Evolutionary conservation across 352 stramenopile genomes (phyloP), one percentile per base, ranked within the genome.

Genomic region (Phytopythium helicoides): DNA sequence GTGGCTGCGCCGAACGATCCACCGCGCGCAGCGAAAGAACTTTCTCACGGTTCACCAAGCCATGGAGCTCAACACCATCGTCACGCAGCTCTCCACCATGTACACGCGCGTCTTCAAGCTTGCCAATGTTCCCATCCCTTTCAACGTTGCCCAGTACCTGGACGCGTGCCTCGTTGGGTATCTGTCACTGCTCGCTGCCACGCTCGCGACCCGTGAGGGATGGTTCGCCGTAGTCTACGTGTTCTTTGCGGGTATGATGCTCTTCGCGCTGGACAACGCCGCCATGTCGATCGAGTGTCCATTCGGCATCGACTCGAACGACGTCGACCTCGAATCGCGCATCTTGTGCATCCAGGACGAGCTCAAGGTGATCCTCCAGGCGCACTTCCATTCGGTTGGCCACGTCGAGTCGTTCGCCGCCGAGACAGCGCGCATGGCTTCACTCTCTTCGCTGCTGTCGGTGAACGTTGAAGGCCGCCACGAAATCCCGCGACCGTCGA

Each of bases 311-410:
- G 68, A 70, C 40, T 49, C 65, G 1, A 73, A 81, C 38, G 63
- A 68, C 49, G 64, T 80, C 37, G 60, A 76, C 23, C 52, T 85
- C 6, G 68, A 86, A 57, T 47, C 61, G 18, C 59, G 62, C 21
- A 71, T 84, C 6, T 54, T 78, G 50, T 68, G 58, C 26, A 71
- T 84, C 41, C 73, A 86, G 46, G 64, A 84, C 39, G 71, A 81
- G 56, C 64, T 87, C 42, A 73, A 82, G 52, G 68, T 78, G 6
- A 71, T 76, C 39, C 51, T 81, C 16, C 64, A 73, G 25, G 73
- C 71, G 16, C 72, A 81, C 47, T 81, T 87, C 40, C 64, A 76
- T 31, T 75, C 69, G 0, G 61, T 74, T 2, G 66, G 70, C 16
- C 63, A 70, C 18, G 59, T 67, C n/a, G 56, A 69, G 22, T 66